A percentile compares a stretch with the other conserved stretches of the same genome.
phyloP scores from a whole-genome alignment of 805 yeast genomes.

The Starmerella stellata region DNA sequence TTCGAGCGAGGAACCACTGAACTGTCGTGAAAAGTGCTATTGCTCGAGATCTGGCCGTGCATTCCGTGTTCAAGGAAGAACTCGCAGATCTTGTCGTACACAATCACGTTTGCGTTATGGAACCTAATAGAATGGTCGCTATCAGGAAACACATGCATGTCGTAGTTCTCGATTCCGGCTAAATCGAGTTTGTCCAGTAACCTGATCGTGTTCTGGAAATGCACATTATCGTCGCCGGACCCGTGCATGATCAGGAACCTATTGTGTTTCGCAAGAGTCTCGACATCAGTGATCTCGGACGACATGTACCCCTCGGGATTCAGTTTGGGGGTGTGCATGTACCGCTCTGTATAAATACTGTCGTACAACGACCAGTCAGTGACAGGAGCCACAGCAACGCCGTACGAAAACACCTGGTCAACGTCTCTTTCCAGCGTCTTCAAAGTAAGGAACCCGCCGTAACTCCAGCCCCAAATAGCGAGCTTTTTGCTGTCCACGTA shows the following conservation, averaged over 20 bases:
- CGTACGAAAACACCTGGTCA: constrained; percentile 61
- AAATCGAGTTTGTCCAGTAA: constrained; percentile 58
- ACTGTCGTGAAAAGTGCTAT: too few relatives aligned
- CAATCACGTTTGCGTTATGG: constrained; percentile 62
- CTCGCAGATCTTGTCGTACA: constrained; percentile 46
- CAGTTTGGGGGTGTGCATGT: constrained; percentile 12
- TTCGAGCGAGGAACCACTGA: too few relatives aligned
- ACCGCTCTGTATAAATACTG: constrained; percentile 25
- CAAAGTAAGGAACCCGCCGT: constrained; percentile 86
- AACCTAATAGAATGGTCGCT: constrained; percentile 67
- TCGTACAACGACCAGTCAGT: constrained; percentile 88
- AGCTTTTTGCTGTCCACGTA: constrained; percentile 53
- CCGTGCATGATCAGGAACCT: constrained; percentile 88
- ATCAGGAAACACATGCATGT: constrained; percentile 79
- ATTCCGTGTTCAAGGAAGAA: constrained; percentile 37
- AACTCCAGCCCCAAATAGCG: constrained; percentile 97
- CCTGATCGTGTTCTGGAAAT: constrained; percentile 71
- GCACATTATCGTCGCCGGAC: constrained; percentile 94
- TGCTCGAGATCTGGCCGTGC: too few relatives aligned
- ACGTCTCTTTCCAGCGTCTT: constrained; percentile 72
- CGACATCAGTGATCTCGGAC: constrained; percentile 39
- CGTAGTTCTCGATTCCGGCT: constrained; percentile 70
- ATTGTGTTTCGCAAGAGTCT: constrained; percentile 35
- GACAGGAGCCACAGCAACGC: constrained; percentile 94
- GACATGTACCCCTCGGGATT: constrained; percentile 44